phyloP scores from a whole-genome alignment of 177 flowering plant species.

The Tripterygium wilfordii region DNA sequence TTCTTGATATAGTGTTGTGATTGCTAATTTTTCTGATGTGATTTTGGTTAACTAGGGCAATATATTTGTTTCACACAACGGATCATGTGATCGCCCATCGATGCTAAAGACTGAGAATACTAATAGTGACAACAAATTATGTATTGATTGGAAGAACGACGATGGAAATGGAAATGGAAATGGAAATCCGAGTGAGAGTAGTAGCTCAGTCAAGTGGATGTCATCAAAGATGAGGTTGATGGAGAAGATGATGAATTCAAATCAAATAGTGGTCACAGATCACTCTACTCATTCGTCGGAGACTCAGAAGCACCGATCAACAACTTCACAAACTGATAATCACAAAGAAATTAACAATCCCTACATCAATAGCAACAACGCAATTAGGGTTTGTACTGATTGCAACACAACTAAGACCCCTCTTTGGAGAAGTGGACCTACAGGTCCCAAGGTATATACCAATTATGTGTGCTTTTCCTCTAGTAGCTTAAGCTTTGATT shows the following conservation, averaged over 20 bases:
- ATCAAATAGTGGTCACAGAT: conserved; percentile 7
- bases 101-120: too few species aligned
- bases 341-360: conserved; percentile 20
- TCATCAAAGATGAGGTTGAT: conserved; percentile 76
- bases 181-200: conserved; percentile 8
- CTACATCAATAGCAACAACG: conserved; percentile 24
- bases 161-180: conserved; percentile 17
- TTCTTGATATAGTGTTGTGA: too few species aligned
- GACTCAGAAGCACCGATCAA: conserved; percentile 17
- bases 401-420: conserved; percentile 96
- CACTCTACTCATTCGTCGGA: conserved; percentile 4
- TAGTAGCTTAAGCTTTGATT: too few species aligned
- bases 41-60: too few species aligned
- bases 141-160: too few species aligned
- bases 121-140: too few species aligned
- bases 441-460: conserved; percentile 95
- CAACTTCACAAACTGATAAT: conserved; percentile 14
- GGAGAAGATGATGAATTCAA: conserved; percentile 48
- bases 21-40: too few species aligned
- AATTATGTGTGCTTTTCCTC: too few species aligned
- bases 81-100: too few species aligned
- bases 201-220: conserved; percentile 47
- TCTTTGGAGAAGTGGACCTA: conserved; percentile 92
- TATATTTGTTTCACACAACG: too few species aligned
- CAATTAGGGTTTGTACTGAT: conserved; percentile 71